Evolutionary conservation across 768 basidiomycete genomes (phyloP).

Genomic region (Suillus discolor): DNA sequence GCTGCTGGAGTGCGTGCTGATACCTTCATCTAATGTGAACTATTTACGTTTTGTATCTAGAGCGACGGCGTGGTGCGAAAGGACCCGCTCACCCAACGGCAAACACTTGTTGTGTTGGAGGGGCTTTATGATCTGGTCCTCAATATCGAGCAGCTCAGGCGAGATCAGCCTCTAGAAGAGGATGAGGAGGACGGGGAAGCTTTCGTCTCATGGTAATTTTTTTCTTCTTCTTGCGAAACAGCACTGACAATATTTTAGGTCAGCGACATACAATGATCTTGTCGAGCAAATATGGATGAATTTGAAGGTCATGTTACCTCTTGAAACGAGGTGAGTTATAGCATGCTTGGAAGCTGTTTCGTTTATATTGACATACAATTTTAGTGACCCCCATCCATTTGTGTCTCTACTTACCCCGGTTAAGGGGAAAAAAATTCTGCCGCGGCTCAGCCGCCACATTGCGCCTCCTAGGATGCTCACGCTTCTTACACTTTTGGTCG

Average conservation of each 20-base stretch:
- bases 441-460: constrained; percentile 85
- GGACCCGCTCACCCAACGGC: constrained; percentile 78
- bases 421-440: constrained; percentile 93
- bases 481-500: constrained; percentile 87
- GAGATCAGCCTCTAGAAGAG: constrained; percentile 67
- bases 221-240: constrained; percentile 1
- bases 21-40: neutral
- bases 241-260: constrained; percentile 43
- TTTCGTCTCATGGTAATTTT: constrained; percentile 45
- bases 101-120: constrained; percentile 81
- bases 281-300: constrained; percentile 80
- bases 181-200: constrained; percentile 52
- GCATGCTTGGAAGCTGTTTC: neutral
- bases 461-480: constrained; percentile 79
- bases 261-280: constrained; percentile 54
- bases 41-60: constrained; percentile 34
- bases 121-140: constrained; percentile 83
- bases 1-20: constrained; percentile 50
- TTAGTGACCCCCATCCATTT: constrained; percentile 93
- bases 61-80: constrained; percentile 62
- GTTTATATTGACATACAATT: neutral
- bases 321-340: constrained; percentile 80
- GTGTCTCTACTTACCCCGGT: constrained; percentile 84
- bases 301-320: constrained; percentile 84
- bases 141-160: constrained; percentile 80